Percentiles rank a stretch among this genome's conserved stretches.
phyloP scores from a whole-genome alignment of 1,284 basidiomycete species.

The Cerioporus squamosus region DNA sequence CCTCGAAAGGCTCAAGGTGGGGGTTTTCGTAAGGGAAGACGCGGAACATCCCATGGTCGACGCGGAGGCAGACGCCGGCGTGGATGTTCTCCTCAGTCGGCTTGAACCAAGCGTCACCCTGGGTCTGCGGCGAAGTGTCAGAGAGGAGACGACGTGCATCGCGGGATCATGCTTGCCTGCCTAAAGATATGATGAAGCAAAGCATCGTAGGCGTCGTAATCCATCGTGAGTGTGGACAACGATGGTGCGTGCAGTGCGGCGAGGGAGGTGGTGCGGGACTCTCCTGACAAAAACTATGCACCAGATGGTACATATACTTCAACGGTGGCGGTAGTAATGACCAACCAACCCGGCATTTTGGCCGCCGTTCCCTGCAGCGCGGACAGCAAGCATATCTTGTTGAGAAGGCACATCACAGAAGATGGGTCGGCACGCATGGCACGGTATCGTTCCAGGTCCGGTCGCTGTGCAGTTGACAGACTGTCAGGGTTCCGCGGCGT shows the following conservation, averaged over 20 bases:
- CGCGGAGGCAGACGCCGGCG: constrained; percentile 70
- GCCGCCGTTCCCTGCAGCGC: too few species aligned
- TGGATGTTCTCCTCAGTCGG: constrained; percentile 73
- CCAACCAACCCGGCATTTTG: too few species aligned
- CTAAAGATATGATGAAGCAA: constrained; percentile 69
- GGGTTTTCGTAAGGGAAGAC: constrained; percentile 71
- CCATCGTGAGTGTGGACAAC: constrained; percentile 45
- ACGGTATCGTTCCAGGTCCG: too few species aligned
- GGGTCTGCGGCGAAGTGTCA: constrained; percentile 47
- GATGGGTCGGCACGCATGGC: too few species aligned
- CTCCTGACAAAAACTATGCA: too few species aligned
- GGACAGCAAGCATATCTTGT: too few species aligned
- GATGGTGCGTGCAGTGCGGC: not conserved
- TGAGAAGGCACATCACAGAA: too few species aligned
- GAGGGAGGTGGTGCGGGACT: not conserved
- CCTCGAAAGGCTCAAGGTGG: constrained; percentile 69
- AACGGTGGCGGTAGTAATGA: too few species aligned
- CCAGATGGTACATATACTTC: too few species aligned
- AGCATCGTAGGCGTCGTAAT: constrained; percentile 76
- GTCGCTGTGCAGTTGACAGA: too few species aligned
- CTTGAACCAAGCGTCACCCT: constrained; percentile 78
- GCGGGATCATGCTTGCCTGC: constrained; percentile 34
- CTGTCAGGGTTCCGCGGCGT: too few species aligned
- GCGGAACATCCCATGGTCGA: constrained; percentile 64
- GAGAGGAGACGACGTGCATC: not conserved